Base-by-base conservation (phyloP, 2,329 filamentous ascomycete species). In the Alternaria longipes region DNA sequence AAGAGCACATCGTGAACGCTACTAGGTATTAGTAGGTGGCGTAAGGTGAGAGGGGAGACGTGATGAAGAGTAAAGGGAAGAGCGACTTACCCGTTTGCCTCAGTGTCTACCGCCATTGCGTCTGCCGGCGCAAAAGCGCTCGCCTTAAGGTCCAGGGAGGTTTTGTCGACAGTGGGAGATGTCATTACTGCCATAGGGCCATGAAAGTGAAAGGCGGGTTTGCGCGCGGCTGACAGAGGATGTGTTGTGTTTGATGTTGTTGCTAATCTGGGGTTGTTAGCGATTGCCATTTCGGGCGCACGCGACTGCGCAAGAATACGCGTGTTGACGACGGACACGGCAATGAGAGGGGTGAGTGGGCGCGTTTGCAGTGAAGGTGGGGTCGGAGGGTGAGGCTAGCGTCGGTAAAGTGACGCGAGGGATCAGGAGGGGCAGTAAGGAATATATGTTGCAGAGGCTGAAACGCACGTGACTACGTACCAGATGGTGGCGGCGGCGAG, bases 1-100 rank as follows among this genome's bases (percentile, higher is more conserved):
- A 79, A 75, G 44, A 78, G 75, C 36, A 75, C 73, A 62, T 79
- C 72, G 59, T 76, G 71, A 41, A 69, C 64, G 56, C 76, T 80
- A 44, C 42, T 32, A 49, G 44, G 14, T 8, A 59, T 70, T 62
- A 76, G 62, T 63, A 66, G 22, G 40, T 34, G 3, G 24, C 34
- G 49, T 42, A 49, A 59, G 51, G 62, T 60, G 46, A 67, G 60
- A 61, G 64, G 45, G 54, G 56, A 49, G 45, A 64, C 54, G 60
- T 53, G 38, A 40, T 34, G 56, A 59, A 22, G 34, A n/a, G 49
- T 41, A 34, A 41, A 60, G 63, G 62, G 59, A 70, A 71, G 66
- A 74, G 73, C 44, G 56, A 86, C 87, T 85, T 81, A 89, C 87
- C 86, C 86, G 74, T 89, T 87, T 70, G 85, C 80, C 45, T 84